Base-by-base conservation (phyloP, 805 yeast species). In the Ogataea methylovora region DNA sequence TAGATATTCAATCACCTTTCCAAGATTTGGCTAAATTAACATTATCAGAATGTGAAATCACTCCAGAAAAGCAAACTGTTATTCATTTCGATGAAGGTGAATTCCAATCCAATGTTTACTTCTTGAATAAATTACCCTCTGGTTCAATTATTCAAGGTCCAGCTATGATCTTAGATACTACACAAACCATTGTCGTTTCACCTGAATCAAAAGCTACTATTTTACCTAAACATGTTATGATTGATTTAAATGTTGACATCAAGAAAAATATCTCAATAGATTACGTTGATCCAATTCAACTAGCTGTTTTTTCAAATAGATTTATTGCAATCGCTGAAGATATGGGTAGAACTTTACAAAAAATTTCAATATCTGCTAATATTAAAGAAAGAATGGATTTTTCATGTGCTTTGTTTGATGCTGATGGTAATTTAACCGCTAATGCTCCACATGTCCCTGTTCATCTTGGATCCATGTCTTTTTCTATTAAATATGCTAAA, bases 371-470 rank as follows among this genome's bases (percentile, higher is more conserved):
- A 9, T 51, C 60, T 40, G 60, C 68, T 14, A 61, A 61, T 33
- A 63, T 63, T 44, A 63, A 63, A 39, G 68, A 63, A 45, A 48
- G 69, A 41, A 46, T 61, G 56, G 68, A 62, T 39, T 63, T 54
- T 41, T 58, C 65, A 13, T 61, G 67, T 55, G 69, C 69, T 8
- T 40, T 63, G 29, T 63, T 63, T 42, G 66, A 61, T 35, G 50
- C 48, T 32, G 49, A 60, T 30, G 69, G 67, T 26, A 54, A 60
- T 27, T 43, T 62, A 30, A 52, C 56, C 29, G 69, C 69, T 17
- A 63, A 63, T 46, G 67, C 68, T 21, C 69, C 69, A n/a, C 52
- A 58, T 37, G 64, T 63, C 28, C 69, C 69, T 4, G 67, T 60
- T 12, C 69, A 63, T 42, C 42, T 63, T 30, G 60, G 67, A 12